phyloP scores from a whole-genome alignment of 805 yeast genomes.

The Debaryomyces tyrocola region DNA sequence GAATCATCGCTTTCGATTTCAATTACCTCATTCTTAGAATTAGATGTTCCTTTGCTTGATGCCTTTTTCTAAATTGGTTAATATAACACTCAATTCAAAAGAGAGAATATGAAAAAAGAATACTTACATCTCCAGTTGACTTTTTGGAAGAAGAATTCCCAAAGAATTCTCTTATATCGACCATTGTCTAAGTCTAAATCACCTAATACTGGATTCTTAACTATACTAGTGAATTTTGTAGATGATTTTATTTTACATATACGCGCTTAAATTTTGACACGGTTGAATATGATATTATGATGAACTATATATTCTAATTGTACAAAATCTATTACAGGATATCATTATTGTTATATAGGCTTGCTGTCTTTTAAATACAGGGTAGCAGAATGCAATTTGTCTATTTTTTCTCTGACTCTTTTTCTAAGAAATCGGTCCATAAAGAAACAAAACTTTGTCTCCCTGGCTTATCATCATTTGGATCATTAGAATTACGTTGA shows the following conservation, averaged over 20 bases:
- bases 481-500: slow-evolving; percentile 21
- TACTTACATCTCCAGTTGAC: background rate
- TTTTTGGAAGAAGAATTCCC: slow-evolving; percentile 5
- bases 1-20: slow-evolving; percentile 2
- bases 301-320: too few relatives aligned
- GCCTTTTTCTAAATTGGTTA: background rate
- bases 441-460: slow-evolving; percentile 64
- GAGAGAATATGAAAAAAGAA: background rate
- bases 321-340: background rate
- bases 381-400: background rate
- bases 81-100: background rate
- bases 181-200: slow-evolving; percentile 6
- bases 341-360: background rate
- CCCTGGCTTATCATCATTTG: slow-evolving; percentile 22
- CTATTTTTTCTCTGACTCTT: slow-evolving; percentile 47
- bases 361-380: background rate
- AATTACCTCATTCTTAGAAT: background rate
- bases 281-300: too few relatives aligned
- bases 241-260: background rate
- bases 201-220: background rate
- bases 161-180: slow-evolving; percentile 11
- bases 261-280: background rate
- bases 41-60: background rate
- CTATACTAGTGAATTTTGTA: background rate
- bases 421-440: slow-evolving; percentile 80